A percentile compares a stretch with the other conserved stretches of the same genome.
Conservation (phyloP, 2,329 filamentous ascomycete species). For the Atkinsonella texensis region DNA sequence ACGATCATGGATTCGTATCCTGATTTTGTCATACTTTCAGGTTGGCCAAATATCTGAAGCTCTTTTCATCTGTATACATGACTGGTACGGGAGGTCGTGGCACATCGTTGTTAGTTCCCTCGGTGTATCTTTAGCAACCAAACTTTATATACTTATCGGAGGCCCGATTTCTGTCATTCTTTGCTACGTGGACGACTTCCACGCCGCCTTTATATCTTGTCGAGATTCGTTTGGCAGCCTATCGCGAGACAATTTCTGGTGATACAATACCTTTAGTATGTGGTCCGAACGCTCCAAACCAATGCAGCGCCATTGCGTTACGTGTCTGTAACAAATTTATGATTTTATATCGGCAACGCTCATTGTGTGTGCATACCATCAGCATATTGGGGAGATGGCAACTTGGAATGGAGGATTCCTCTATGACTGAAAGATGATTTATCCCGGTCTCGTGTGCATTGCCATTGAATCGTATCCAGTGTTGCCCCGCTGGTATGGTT, state of each 20-base stretch:
- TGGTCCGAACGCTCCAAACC: slow-evolving; percentile 11
- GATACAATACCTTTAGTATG: slow-evolving; percentile 29
- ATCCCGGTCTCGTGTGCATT: slow-evolving; percentile 17
- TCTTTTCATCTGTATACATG: slow-evolving; percentile 28
- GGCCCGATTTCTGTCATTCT: slow-evolving; percentile 36
- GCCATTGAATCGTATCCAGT: slow-evolving; percentile 21
- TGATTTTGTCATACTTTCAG: slow-evolving; percentile 5
- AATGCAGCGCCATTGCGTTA: not conserved
- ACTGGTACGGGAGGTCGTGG: slow-evolving; percentile 29
- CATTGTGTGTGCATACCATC: too few relatives aligned
- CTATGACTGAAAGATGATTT: slow-evolving; percentile 22
- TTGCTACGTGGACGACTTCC: slow-evolving; percentile 41
- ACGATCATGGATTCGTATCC: too few relatives aligned
- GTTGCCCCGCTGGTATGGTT: slow-evolving; percentile 15
- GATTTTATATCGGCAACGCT: too few relatives aligned
- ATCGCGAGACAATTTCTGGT: slow-evolving; percentile 44
- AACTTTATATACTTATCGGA: slow-evolving; percentile 35
- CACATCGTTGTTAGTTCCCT: slow-evolving; percentile 33
- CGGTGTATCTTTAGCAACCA: slow-evolving; percentile 33
- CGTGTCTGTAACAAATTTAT: not conserved
- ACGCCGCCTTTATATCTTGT: slow-evolving; percentile 48
- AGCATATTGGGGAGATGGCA: not conserved
- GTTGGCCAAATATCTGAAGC: slow-evolving; percentile 29
- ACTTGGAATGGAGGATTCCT: slow-evolving; percentile 20
- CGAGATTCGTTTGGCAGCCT: slow-evolving; percentile 46